A percentile compares a stretch with the other conserved stretches of the same genome.
Evolutionary conservation across 2,329 filamentous ascomycete genomes (phyloP).

Genomic region (Fusarium algeriense): DNA sequence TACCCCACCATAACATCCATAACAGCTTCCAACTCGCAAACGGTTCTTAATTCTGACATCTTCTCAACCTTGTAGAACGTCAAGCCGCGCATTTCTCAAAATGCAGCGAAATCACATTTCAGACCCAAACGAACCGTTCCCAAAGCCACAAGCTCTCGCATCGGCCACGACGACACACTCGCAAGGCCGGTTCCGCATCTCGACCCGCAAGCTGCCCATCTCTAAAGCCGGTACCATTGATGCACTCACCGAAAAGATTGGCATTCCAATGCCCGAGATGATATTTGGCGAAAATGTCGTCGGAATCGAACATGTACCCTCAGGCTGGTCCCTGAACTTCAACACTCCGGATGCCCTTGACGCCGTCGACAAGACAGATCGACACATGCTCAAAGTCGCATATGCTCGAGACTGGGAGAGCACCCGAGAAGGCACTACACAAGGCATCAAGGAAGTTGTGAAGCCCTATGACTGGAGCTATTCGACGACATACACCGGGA

Average conservation of each 20-base stretch:
- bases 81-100: conserved; percentile 6
- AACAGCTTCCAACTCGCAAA: conserved; percentile 6
- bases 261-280: conserved; percentile 96
- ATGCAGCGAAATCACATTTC: conserved; percentile 55
- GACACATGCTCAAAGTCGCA: conserved; percentile 90
- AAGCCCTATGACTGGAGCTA: conserved; percentile 99
- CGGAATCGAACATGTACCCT: conserved; percentile 76
- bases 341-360: conserved; percentile 89
- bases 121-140: conserved; percentile 66
- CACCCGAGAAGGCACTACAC: conserved; percentile 78
- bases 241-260: conserved; percentile 80
- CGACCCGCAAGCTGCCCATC: conserved; percentile 91
- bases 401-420: conserved; percentile 88
- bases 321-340: conserved; percentile 85
- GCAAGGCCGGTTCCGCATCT: conserved; percentile 78
- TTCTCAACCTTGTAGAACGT: background rate
- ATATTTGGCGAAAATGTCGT: conserved; percentile 98
- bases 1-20: background rate
- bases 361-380: conserved; percentile 91
- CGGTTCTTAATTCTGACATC: background rate
- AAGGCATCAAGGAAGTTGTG: conserved; percentile 92
- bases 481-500: conserved; percentile 87
- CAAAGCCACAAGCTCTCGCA: conserved; percentile 62
- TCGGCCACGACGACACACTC: conserved; percentile 68
- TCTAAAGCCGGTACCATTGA: conserved; percentile 93